Evolutionary conservation across 2,329 filamentous ascomycete genomes (phyloP).

Genomic region (Arthrobotrys megalospora): DNA sequence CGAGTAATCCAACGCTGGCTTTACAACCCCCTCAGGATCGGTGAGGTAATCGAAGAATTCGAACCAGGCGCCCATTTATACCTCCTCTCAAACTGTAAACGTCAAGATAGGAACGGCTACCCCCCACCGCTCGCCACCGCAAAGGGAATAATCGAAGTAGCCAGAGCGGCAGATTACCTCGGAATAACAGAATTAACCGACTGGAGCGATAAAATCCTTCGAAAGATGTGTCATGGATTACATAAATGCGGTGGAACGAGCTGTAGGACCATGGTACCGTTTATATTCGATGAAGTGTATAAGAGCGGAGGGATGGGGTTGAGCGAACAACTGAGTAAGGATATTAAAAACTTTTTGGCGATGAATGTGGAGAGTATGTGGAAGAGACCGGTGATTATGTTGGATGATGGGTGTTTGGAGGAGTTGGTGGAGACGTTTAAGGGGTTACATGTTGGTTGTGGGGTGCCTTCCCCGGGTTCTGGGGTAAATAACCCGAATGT

Average conservation of each 20-base stretch:
- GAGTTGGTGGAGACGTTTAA: slow-evolving; percentile 38
- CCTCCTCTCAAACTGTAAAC: slow-evolving; percentile 33
- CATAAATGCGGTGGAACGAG: slow-evolving; percentile 57
- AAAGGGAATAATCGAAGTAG: slow-evolving; percentile 61
- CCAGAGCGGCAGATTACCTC: slow-evolving; percentile 62
- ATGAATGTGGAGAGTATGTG: slow-evolving; percentile 57
- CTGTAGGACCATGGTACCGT: slow-evolving; percentile 61
- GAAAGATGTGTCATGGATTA: slow-evolving; percentile 61
- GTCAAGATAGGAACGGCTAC: slow-evolving; percentile 36
- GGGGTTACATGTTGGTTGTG: slow-evolving; percentile 18
- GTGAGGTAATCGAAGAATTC: slow-evolving; percentile 41
- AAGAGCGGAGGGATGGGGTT: slow-evolving; percentile 54
- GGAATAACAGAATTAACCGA: slow-evolving; percentile 53
- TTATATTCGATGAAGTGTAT: slow-evolving; percentile 57
- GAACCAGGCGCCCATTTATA: slow-evolving; percentile 40
- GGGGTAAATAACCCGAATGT: background rate
- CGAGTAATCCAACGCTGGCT: slow-evolving; percentile 48
- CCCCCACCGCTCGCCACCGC: slow-evolving; percentile 46
- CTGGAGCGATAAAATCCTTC: slow-evolving; percentile 60
- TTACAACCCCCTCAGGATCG: slow-evolving; percentile 46
- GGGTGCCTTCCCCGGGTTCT: background rate
- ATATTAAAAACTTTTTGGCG: slow-evolving; percentile 31
- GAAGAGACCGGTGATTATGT: slow-evolving; percentile 47
- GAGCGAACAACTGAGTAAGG: background rate
- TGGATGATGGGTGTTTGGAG: slow-evolving; percentile 39